These are phyloP conservation scores for Raphanus sativus DNA, from an alignment of 345 rosid genomes.

Conservation along the genomic window DNA sequence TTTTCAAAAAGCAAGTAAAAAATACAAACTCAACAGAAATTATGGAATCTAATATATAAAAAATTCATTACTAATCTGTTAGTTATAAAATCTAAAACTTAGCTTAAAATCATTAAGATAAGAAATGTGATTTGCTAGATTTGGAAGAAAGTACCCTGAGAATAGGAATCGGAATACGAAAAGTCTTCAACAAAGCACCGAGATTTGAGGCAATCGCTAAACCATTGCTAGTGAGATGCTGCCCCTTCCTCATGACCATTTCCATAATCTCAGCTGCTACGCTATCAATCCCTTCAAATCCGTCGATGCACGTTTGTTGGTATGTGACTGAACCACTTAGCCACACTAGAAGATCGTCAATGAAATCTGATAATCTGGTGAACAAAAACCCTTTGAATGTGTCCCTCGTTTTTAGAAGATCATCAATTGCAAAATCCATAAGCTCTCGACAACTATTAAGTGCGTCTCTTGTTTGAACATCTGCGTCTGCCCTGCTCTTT, in stretches of 20 bases:
- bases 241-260: constrained; percentile 40
- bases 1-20: neutral
- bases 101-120: neutral
- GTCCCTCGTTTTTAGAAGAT: constrained; percentile 50
- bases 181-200: constrained; percentile 32
- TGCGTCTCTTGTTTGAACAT: constrained; percentile 56
- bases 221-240: constrained; percentile 66
- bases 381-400: constrained; percentile 44
- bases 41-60: neutral
- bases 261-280: constrained; percentile 50
- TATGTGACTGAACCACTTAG: constrained; percentile 73
- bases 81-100: neutral
- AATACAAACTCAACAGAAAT: neutral
- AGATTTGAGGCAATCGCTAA: constrained; percentile 63
- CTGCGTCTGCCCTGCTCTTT: constrained; percentile 48
- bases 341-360: constrained; percentile 62
- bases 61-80: neutral
- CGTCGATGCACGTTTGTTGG: constrained; percentile 75
- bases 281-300: constrained; percentile 57
- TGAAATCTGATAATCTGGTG: constrained; percentile 38
- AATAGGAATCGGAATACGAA: constrained; percentile 36
- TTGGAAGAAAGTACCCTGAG: constrained; percentile 24
- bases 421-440: constrained; percentile 55
- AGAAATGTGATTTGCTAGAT: neutral
- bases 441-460: constrained; percentile 53